Evolutionary conservation across 192 early-diverging fungal species (phyloP), one percentile per base, ranked within the genome.

Genomic region (Umbelopsis ramanniana): DNA sequence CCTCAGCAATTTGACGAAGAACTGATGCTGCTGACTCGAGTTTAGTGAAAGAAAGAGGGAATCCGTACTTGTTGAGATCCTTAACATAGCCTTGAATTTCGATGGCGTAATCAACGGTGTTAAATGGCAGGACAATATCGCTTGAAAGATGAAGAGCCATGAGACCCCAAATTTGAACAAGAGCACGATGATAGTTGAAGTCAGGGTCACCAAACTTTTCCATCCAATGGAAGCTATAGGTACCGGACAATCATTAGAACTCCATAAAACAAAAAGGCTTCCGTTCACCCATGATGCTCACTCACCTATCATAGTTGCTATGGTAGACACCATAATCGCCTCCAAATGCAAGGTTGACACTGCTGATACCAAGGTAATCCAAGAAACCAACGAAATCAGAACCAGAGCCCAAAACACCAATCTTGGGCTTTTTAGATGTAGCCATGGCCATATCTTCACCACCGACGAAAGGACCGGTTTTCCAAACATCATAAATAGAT

Each of bases 341-440:
- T 0, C 60, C 47, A 72, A 91, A 91, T 46, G 76, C 74, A 47
- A 91, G 23, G 69, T 85, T 79, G 4, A 90, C 53, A 22, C 85
- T 79, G 8, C 88, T 78, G 43, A 90, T 76, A 38, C 90, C 90
- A n/a, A 88, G 81, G 48, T 89, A 85, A 11, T 89, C 82, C 47
- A 89, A 76, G 70, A 91, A 91, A n/a, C 83, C 79, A 0, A 79
- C 74, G 67, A 78, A 87, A 55, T 89, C 90, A 52, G 87, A 87
- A 19, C 86, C 84, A 15, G 79, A 79, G 1, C 84, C 88, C 1
- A 90, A 77, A 3, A 70, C 68, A 40, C 74, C 73, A 23, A 80
- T 68, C 26, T 43, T 22, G 5, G 78, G 78, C 26, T 40, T 71
- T 22, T 15, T 8, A 10, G 47, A 24, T 17, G 24, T 57, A 10